phyloP scores from a whole-genome alignment of 2,329 filamentous ascomycete species.

The Cryphonectria japonica region DNA sequence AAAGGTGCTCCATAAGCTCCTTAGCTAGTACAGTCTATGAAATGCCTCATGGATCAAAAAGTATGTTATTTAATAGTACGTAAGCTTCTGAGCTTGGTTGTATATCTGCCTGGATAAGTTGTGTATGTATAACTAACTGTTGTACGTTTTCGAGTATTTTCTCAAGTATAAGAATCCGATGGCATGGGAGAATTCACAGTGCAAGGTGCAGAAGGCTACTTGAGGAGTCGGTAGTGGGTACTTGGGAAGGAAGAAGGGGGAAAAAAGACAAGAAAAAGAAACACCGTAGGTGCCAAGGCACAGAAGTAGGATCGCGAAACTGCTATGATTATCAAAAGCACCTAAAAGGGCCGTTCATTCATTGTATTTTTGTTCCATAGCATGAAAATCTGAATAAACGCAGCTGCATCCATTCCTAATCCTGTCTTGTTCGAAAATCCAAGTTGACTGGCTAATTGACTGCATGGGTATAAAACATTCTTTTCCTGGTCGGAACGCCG shows the following conservation, averaged over 20 bases:
- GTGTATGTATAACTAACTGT: background rate
- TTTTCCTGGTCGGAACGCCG: background rate
- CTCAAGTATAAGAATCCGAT: background rate
- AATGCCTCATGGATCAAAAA: background rate
- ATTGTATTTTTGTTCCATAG: background rate
- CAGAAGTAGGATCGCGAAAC: background rate
- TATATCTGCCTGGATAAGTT: background rate
- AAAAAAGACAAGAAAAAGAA: too few species aligned
- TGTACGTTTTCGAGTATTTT: background rate
- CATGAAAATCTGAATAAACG: background rate
- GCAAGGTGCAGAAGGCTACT: background rate
- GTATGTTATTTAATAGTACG: background rate
- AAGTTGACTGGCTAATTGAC: background rate
- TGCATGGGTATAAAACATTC: constrained; percentile 1
- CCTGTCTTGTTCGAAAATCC: background rate
- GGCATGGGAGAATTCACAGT: background rate
- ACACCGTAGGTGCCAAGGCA: background rate
- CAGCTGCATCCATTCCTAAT: background rate
- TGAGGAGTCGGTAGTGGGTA: too few species aligned
- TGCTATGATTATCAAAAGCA: background rate
- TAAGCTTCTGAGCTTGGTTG: background rate
- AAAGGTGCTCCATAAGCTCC: background rate
- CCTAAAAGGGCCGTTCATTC: background rate
- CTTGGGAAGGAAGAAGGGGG: background rate
- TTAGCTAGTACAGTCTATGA: background rate